Base-by-base conservation (phyloP, 2,329 filamentous ascomycete species). In the Diaporthe velutina region DNA sequence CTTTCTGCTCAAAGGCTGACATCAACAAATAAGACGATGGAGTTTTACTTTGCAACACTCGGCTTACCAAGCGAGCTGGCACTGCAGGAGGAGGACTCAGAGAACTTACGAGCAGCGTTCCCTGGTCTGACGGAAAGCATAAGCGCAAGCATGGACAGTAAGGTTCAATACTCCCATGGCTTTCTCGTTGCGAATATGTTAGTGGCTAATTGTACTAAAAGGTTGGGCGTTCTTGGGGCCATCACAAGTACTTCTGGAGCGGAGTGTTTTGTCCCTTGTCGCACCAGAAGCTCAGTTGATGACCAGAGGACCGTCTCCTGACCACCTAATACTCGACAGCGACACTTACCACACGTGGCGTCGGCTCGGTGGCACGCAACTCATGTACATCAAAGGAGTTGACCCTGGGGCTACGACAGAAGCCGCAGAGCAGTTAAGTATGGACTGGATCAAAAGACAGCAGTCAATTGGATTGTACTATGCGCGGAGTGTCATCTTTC, bases 51-150 rank as follows among this genome's bases (percentile, higher is more conserved):
- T 13, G 67, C 52, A 42, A 70, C 67, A 19, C 33, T 70, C 3
- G 67, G 67, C 9, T 57, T 70, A 15, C 10, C 67, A 40, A 57
- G 17, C 12, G 67, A 70, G n/a, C 50, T 70, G 2, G 33, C 50
- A 22, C 22, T 70, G 17, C n/a, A 40, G 9, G 48, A 68, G 8
- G 38, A 45, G n/a, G n/a, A 30, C 13, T 7, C 10, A 28, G 45
- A 68, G n/a, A 19, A 22, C 45, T n/a, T 50, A 22, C 19, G n/a
- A 50, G 45, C 6, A 19, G 45, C 19, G 45, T 50, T 50, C 19
- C 45, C 19, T 22, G 19, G 10, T 22, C 45, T 50, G 19, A 10
- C n/a, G 45, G 45, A 50, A 9, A 50, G n/a, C n/a, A 50, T 50
- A 4, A 19, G 45, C 19, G 6, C 4, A 22, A 7, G 19, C 22